A percentile compares a stretch with the other conserved stretches of the same genome.
phyloP scores from a whole-genome alignment of 805 yeast species.

The Ogataea philodendri region DNA sequence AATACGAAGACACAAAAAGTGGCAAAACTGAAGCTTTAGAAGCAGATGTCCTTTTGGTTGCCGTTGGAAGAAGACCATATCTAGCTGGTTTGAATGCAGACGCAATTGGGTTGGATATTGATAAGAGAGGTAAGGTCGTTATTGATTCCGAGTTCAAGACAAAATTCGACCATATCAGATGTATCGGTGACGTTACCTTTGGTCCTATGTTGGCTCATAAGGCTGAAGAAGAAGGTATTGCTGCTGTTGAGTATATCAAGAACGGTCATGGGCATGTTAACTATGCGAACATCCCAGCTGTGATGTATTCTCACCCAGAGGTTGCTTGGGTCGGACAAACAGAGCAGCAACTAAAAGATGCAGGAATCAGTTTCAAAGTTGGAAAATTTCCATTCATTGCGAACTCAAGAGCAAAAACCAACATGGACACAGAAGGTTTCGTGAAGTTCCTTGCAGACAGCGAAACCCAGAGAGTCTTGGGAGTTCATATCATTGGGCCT shows the following conservation, averaged over 20 bases:
- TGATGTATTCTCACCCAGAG: constrained; percentile 99
- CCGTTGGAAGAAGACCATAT: constrained; percentile 98
- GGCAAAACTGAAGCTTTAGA: constrained; percentile 78
- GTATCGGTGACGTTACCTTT: constrained; percentile 96
- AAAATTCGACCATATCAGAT: constrained; percentile 89
- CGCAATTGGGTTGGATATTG: constrained; percentile 83
- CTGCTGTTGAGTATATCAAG: constrained; percentile 94
- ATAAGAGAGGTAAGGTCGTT: constrained; percentile 88
- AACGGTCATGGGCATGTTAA: constrained; percentile 96
- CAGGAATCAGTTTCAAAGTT: constrained; percentile 85
- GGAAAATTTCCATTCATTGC: constrained; percentile 99
- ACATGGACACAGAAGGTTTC: constrained; percentile 94
- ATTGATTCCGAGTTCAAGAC: constrained; percentile 93
- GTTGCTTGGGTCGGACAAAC: constrained; percentile 99
- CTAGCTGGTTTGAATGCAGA: constrained; percentile 87
- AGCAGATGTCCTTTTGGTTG: constrained; percentile 92
- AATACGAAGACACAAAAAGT: constrained; percentile 83
- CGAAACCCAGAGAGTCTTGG: constrained; percentile 93
- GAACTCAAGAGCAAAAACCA: constrained; percentile 99
- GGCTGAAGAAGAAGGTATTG: constrained; percentile 99
- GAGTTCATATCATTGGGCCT: constrained; percentile 96
- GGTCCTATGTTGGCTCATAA: constrained; percentile 99
- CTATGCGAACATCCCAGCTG: constrained; percentile 96
- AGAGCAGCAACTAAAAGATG: constrained; percentile 91
- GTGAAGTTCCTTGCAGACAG: constrained; percentile 95